Evolutionary conservation across 805 yeast genomes (phyloP), one percentile per base, ranked within the genome.

Genomic region (Barnettozyma pratensis): DNA sequence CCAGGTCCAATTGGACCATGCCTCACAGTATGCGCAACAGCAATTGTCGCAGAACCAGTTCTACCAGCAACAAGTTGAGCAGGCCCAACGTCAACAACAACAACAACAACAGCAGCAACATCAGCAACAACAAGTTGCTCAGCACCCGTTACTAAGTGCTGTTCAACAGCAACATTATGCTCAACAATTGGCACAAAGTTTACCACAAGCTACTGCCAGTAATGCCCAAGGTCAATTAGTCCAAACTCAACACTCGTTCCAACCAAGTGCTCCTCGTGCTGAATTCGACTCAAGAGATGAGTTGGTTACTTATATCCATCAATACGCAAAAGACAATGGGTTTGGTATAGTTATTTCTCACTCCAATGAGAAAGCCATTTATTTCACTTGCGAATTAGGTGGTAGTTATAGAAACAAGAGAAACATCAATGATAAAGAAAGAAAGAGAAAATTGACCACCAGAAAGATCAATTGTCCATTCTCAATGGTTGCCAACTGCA

Each of bases 311-410:
- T 61, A 61, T 41, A 58, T 61, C 44, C 65, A 60, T 42, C 56
- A 52, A 30, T 61, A 60, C 43, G 65, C 65, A 8, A 59, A 60
- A 50, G 59, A 58, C 29, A 60, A 61, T 46, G 65, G 65, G 4
- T 61, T 61, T 43, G 65, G 65, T 50, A 61, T 61, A 46, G 65
- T 61, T 26, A 61, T 61, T 38, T 61, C 65, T 14, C 65, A 61
- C 40, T 61, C 65, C 3, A 61, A 61, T 43, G 64, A 60, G 41
- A 61, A 61, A 49, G 65, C 65, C 19, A 61, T 61, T 42, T 61
- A 61, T 44, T 61, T 61, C 47, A 61, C 65, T 11, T 61, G 65
- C 43, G 65, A 61, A 48, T 45, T 61, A 6, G 65, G 65, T 47
- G 65, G 65, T 25, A 54, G 53, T 9, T 61, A 61, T 49, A 54